Base-by-base conservation (phyloP, 495 filamentous ascomycete species). In the Xylaria longipes region DNA sequence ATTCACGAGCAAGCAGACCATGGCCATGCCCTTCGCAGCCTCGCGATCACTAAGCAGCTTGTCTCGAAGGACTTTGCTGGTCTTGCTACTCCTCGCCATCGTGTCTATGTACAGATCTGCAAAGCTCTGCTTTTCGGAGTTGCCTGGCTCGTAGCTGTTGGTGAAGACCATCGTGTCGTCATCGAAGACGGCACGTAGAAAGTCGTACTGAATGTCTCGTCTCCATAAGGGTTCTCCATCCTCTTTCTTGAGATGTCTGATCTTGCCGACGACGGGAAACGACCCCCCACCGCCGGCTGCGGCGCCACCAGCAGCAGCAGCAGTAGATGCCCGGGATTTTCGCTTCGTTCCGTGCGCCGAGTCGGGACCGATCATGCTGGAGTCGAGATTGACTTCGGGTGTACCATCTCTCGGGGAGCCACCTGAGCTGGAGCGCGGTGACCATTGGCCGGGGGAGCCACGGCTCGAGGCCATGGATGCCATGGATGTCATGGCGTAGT, bases 81-180 rank as follows among this genome's bases (percentile, higher is more conserved):
- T 98, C 85, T 99, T 99, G 87, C 94, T 98, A 81, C 96, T 99
- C 82, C 94, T 87, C 8, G 97, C 94, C 96, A 99, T 99, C 52
- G 95, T 94, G 81, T 98, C 95, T 78, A 99, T 94, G 82, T 99
- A 99, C 61, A 98, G 88, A 81, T 99, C 94, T 37, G 96, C 94
- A 77, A 99, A 99, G 73, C 91, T 96, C 77, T 94, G 88, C 71
- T 90, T 90, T 73, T 87, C 87, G 60, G 89, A 86, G 57, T 86
- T 84, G 69, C 94, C 91, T 11, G 88, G 86, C 70, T 91, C 90
- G 80, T 92, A 93, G 79, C 86, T 87, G 76, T 95, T 95, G 74
- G 94, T 97, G 80, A 99, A 99, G 73, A 93, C 93, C n/a, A 84
- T 84, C 15, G 87, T 88, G 68, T 92, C 86, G 79, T 98, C 90